Percentiles rank a stretch among this genome's conserved stretches.
Conservation (phyloP, 768 basidiomycete species). For the Termitomyces sp. region DNA sequence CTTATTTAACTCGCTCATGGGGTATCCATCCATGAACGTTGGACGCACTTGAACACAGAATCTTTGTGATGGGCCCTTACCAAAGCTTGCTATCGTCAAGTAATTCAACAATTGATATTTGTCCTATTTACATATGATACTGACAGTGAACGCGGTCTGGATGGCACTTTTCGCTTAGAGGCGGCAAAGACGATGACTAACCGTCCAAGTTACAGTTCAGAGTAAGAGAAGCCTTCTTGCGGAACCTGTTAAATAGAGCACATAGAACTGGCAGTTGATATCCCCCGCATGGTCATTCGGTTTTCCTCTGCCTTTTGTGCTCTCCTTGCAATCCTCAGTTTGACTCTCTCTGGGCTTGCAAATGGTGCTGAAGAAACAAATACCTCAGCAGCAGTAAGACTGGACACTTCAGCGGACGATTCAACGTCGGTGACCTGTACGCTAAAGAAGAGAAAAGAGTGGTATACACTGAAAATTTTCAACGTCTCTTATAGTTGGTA, state of each 20-base stretch:
- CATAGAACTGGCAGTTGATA: neutral
- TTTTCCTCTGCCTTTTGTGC: neutral
- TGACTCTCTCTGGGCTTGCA: neutral
- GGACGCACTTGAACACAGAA: too few relatives aligned
- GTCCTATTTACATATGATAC: too few relatives aligned
- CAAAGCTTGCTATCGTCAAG: too few relatives aligned
- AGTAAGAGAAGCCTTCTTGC: neutral
- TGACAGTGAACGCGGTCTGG: neutral
- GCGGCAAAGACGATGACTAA: neutral
- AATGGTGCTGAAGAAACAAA: neutral
- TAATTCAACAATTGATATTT: too few relatives aligned
- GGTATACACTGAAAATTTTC: neutral
- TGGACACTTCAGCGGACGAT: neutral
- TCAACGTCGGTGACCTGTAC: neutral
- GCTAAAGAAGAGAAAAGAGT: neutral
- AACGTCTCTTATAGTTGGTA: too few relatives aligned
- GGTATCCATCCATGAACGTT: too few relatives aligned
- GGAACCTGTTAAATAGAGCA: neutral
- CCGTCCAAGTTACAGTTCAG: neutral
- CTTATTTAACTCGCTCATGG: too few relatives aligned
- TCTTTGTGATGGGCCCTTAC: too few relatives aligned
- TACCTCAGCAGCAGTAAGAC: neutral
- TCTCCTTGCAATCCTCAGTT: neutral
- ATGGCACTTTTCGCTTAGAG: neutral
- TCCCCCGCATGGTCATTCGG: neutral